These are phyloP conservation scores for Colletotrichum melonis DNA, from an alignment of 2,329 filamentous ascomycete genomes.

Conservation along the genomic window DNA sequence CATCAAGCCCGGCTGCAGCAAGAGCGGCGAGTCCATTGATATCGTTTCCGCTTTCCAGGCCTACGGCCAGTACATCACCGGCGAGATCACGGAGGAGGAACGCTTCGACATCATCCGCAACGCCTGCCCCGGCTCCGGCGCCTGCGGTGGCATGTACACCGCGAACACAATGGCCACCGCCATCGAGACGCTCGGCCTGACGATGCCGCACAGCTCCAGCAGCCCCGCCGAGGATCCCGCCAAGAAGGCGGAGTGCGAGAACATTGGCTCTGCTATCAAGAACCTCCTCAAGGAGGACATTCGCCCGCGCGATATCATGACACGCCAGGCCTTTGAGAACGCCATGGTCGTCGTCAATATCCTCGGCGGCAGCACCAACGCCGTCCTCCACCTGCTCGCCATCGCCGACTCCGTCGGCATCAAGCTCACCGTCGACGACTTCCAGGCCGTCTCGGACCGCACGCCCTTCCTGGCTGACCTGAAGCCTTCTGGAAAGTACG, in stretches of 20 bases:
- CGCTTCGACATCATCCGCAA: conserved; percentile 95
- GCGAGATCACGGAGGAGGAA: conserved; percentile 90
- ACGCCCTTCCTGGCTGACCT: conserved; percentile 85
- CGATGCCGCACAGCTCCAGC: conserved; percentile 84
- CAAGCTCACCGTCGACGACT: conserved; percentile 87
- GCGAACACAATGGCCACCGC: conserved; percentile 94
- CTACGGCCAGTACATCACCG: conserved; percentile 93
- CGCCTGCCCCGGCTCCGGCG: conserved; percentile 77
- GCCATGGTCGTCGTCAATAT: conserved; percentile 87
- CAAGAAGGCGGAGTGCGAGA: conserved; percentile 80
- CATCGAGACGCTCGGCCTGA: conserved; percentile 92
- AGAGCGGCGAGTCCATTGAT: conserved; percentile 81
- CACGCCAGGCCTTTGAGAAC: conserved; percentile 83
- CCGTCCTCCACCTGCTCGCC: conserved; percentile 85
- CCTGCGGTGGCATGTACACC: conserved; percentile 90
- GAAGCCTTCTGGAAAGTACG: conserved; percentile 88
- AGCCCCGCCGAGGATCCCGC: conserved; percentile 79
- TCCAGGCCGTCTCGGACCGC: conserved; percentile 83
- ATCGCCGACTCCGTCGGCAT: conserved; percentile 85
- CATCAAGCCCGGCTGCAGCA: conserved; percentile 90
- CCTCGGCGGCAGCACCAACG: conserved; percentile 87
- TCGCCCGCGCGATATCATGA: conserved; percentile 81
- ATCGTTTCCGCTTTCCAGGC: conserved; percentile 98
- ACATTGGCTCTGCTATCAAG: conserved; percentile 78
- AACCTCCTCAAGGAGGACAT: conserved; percentile 82